Evolutionary conservation across 2,329 filamentous ascomycete genomes (phyloP), one percentile per base, ranked within the genome.

Genomic region (Lasiodiplodia hormozganensis): DNA sequence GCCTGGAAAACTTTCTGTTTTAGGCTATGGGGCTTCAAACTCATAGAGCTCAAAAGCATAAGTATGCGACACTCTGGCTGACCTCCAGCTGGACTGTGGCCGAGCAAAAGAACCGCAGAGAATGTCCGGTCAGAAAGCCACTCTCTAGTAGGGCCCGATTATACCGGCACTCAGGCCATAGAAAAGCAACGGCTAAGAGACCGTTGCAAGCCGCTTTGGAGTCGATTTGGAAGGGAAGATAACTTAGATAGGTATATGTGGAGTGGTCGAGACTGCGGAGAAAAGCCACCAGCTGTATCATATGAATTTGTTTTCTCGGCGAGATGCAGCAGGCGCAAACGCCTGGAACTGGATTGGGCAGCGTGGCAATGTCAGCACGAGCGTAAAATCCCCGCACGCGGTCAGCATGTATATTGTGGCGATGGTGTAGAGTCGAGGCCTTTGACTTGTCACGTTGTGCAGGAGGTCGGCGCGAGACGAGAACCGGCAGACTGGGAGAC

Each of bases 401-500:
- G 21, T 18, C 57, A 16, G 36, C 12, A 51, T 34, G 4, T 36
- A 21, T 12, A 28, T 11, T 56, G 40, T 25, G 38, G 21, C 53
- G 51, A 47, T 52, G 52, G 51, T 43, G 51, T 66, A 40, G 53
- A 58, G 53, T 21, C 49, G 10, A 14, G 11, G 28, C 38, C 5
- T 34, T 31, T 34, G 2, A 31, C 36, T 57, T 40, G 47, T 38
- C 31, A 52, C 28, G 10, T 38, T 34, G 47, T 25, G 62, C 12
- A 47, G 38, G 25, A 57, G 36, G 64, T 57, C 38, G 47, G 49
- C 11, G 65, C 38, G 52, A 25, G 28, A 51, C 31, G 31, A 34
- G 31, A 21, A 57, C 65, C 65, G 34, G 38, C 18, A 23, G 53
- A 14, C 34, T 58, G 40, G 65, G 65, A 52, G 57, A 23, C 56